Percentiles rank a stretch among this genome's conserved stretches.
Conservation (phyloP, 345 rosid species). For the Salix exigua region DNA sequence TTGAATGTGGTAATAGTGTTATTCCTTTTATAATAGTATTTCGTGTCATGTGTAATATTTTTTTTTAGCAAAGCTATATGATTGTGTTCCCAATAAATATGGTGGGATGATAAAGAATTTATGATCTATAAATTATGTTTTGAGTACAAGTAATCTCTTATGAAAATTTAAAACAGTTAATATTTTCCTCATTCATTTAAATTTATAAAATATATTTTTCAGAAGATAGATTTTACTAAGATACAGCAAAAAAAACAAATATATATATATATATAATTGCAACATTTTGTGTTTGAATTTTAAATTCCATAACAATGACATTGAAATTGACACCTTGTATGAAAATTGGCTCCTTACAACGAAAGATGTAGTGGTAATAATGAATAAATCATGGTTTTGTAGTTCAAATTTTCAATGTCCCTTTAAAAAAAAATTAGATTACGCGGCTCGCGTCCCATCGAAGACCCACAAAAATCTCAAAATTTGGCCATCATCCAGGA, state of each 20-base stretch:
- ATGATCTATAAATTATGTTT: rapidly evolving
- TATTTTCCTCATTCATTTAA: rapidly evolving
- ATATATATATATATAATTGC: too few relatives aligned
- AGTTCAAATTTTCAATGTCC: background rate
- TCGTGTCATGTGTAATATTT: too few relatives aligned
- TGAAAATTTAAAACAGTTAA: too few relatives aligned
- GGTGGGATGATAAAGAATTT: rapidly evolving
- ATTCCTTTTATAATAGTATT: too few relatives aligned
- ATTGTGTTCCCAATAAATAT: too few relatives aligned
- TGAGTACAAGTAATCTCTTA: rapidly evolving
- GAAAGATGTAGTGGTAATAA: background rate
- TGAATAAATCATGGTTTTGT: background rate
- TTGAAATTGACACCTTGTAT: background rate
- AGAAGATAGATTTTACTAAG: too few relatives aligned
- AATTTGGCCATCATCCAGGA: background rate
- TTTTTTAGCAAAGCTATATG: too few relatives aligned
- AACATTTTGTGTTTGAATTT: too few relatives aligned
- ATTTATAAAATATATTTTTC: too few relatives aligned
- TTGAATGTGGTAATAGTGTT: too few relatives aligned
- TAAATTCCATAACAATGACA: background rate
- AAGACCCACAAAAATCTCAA: background rate
- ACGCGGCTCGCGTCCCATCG: background rate
- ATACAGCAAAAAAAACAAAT: too few relatives aligned
- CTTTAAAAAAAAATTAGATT: background rate
- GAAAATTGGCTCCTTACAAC: background rate